Percentiles rank a stretch among this genome's conserved stretches.
Conservation (phyloP, 352 stramenopile genomes). For the Globisporangium abappressorium region DNA sequence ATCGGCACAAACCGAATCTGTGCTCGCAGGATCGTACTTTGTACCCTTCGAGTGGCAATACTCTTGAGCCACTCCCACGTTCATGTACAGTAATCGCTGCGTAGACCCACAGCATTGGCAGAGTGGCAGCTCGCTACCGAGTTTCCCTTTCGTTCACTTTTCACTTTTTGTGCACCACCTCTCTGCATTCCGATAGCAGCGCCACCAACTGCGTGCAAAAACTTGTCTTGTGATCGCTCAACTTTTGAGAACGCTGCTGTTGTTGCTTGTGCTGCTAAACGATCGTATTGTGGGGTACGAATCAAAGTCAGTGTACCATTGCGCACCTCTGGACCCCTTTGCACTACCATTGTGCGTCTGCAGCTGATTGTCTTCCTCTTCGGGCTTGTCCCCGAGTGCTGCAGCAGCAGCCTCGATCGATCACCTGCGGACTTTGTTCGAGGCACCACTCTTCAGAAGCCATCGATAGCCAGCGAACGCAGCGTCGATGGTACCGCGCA, state of each 20-base stretch:
- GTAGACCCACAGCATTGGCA: too few species aligned
- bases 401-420: too few species aligned
- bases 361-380: not conserved
- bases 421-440: not conserved
- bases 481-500: conserved; percentile 5
- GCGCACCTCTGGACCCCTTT: not conserved
- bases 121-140: not conserved
- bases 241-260: not conserved
- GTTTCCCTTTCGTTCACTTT: too few species aligned
- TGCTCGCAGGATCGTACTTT: not conserved
- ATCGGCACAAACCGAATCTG: not conserved
- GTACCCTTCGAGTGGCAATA: not conserved
- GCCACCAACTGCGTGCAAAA: conserved; percentile 3
- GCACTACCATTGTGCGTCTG: not conserved
- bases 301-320: not conserved
- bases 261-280: not conserved
- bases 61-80: not conserved
- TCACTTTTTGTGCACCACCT: not conserved
- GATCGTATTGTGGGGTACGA: not conserved
- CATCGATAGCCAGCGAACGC: conserved; percentile 4
- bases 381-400: not conserved
- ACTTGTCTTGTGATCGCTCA: not conserved
- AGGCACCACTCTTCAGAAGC: not conserved
- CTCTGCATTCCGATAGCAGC: not conserved
- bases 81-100: not conserved